phyloP scores from a whole-genome alignment of 805 yeast genomes.

The Barnettozyma wickerhamii region DNA sequence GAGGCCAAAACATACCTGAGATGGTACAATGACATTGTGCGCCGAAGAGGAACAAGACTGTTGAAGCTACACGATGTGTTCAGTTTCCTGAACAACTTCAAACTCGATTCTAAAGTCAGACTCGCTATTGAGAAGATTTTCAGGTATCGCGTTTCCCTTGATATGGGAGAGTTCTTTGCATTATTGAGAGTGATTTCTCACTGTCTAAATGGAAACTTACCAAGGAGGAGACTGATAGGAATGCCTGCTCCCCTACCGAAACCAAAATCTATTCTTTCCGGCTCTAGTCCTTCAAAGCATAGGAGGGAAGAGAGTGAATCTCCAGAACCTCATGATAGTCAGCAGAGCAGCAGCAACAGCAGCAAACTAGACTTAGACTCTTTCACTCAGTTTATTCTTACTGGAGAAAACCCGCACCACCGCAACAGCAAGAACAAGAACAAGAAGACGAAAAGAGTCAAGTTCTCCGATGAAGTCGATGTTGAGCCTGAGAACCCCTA shows the following conservation, averaged over 20 bases:
- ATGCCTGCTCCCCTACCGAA: constrained; percentile 63
- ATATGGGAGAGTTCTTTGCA: constrained; percentile 90
- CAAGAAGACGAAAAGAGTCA: constrained; percentile 54
- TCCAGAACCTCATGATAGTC: no score
- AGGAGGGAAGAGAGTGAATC: constrained; percentile 35
- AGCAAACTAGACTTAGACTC: constrained; percentile 72
- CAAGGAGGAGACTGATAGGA: constrained; percentile 48
- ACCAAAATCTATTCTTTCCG: constrained; percentile 75
- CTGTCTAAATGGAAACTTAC: constrained; percentile 44
- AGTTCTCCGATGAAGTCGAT: constrained; percentile 61
- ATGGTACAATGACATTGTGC: constrained; percentile 86
- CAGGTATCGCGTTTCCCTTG: constrained; percentile 53
- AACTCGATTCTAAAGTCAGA: constrained; percentile 47
- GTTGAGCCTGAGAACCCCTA: constrained; percentile 14
- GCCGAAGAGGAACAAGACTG: constrained; percentile 62
- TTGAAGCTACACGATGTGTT: constrained; percentile 76
- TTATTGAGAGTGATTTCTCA: constrained; percentile 77
- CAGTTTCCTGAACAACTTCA: constrained; percentile 73
- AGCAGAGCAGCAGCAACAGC: constrained; percentile 8
- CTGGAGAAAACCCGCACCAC: constrained; percentile 68
- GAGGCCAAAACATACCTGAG: constrained; percentile 84
- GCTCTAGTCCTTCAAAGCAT: constrained; percentile 48
- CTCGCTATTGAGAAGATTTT: constrained; percentile 49
- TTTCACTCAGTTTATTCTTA: constrained; percentile 76
- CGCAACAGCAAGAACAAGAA: constrained; percentile 22